phyloP scores from a whole-genome alignment of 495 filamentous ascomycete genomes.

The Saxophila tyrrhenica region DNA sequence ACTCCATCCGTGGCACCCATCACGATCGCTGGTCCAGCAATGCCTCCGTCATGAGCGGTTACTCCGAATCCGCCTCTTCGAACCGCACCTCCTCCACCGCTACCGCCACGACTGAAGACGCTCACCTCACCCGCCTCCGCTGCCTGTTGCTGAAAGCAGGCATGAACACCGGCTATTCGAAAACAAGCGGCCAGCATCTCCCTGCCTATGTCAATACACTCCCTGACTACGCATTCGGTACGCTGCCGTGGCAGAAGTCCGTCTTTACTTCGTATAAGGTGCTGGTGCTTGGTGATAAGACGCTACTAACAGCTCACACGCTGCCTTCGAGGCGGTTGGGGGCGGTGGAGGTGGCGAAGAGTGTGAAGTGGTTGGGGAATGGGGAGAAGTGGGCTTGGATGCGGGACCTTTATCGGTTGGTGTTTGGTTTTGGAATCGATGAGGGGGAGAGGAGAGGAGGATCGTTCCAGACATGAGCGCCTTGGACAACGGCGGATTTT shows the following conservation, averaged over 20 bases:
- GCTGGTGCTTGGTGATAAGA: constrained; percentile 56
- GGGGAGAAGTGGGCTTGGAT: constrained; percentile 60
- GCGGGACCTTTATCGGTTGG: constrained; percentile 67
- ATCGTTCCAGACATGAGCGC: not conserved
- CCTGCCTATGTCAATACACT: constrained; percentile 64
- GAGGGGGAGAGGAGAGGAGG: constrained; percentile 41
- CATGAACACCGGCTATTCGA: constrained; percentile 61
- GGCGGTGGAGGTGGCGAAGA: constrained; percentile 62
- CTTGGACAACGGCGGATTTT: no score
- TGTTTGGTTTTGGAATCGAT: constrained; percentile 72
- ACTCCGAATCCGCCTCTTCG: constrained; percentile 46
- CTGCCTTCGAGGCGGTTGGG: constrained; percentile 47
- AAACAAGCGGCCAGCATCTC: constrained; percentile 39
- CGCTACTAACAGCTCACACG: constrained; percentile 44
- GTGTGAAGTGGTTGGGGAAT: constrained; percentile 61
- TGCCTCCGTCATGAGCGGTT: constrained; percentile 57
- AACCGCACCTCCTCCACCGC: constrained; percentile 50
- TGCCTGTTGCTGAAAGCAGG: constrained; percentile 70
- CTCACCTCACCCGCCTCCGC: constrained; percentile 61
- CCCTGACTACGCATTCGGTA: constrained; percentile 65
- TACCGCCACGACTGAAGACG: constrained; percentile 52
- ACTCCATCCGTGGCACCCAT: constrained; percentile 13
- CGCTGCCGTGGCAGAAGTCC: constrained; percentile 52
- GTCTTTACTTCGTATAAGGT: constrained; percentile 69
- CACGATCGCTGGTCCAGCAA: constrained; percentile 57